A percentile compares a stretch with the other conserved stretches of the same genome.
Evolutionary conservation across 768 basidiomycete genomes (phyloP).

Genomic region (Crassisporium funariophilum): DNA sequence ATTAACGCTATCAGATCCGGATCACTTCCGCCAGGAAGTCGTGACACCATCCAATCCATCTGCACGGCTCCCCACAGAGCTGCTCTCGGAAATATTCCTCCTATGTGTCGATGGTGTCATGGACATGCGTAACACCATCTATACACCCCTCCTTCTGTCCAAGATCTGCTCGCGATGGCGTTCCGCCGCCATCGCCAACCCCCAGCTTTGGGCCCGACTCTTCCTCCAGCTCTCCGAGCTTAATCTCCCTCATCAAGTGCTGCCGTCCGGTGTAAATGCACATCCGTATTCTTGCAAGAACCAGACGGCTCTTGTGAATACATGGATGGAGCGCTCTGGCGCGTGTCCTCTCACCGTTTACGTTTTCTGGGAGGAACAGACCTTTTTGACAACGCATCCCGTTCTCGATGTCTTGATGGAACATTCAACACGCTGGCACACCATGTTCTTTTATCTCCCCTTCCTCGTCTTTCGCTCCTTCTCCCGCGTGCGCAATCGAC

Average conservation of each 20-base stretch:
- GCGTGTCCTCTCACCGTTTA: slow-evolving; percentile 34
- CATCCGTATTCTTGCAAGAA: slow-evolving; percentile 12
- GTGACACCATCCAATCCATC: slow-evolving; percentile 20
- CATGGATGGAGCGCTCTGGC: slow-evolving; percentile 36
- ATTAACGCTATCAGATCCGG: neutral
- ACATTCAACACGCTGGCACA: slow-evolving; percentile 34
- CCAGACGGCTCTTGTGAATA: slow-evolving; percentile 27
- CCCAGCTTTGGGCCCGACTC: slow-evolving; percentile 42
- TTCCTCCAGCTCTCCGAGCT: slow-evolving; percentile 30
- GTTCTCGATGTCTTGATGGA: slow-evolving; percentile 32
- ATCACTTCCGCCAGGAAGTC: neutral
- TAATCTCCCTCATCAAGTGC: neutral
- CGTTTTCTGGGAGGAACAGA: slow-evolving; percentile 36
- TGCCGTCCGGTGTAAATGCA: neutral
- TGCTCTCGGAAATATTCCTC: slow-evolving; percentile 45
- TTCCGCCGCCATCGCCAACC: slow-evolving; percentile 39
- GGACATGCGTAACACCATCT: slow-evolving; percentile 36
- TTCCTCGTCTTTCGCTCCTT: slow-evolving; percentile 32
- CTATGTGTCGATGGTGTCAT: slow-evolving; percentile 37
- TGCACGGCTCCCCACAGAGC: slow-evolving; percentile 36
- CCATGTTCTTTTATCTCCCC: slow-evolving; percentile 37
- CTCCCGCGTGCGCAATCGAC: slow-evolving; percentile 24
- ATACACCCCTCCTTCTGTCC: slow-evolving; percentile 39
- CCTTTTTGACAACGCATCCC: slow-evolving; percentile 28
- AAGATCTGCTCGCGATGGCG: slow-evolving; percentile 44